These are phyloP conservation scores for Coemansia sp. DNA, from an alignment of 192 early-diverging fungal species.

Conservation along the genomic window DNA sequence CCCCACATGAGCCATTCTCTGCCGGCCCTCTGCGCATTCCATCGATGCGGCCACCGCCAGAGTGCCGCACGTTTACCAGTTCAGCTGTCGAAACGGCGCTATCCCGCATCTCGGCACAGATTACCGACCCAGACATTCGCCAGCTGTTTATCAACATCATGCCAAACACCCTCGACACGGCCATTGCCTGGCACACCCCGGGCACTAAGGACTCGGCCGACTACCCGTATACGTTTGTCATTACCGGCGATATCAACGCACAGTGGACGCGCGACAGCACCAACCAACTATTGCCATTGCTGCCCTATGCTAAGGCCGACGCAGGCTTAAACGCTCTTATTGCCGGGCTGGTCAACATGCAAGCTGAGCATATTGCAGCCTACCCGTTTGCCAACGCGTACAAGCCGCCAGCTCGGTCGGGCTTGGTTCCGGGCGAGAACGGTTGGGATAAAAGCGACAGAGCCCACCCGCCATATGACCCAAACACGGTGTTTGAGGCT, in stretches of 20 bases:
- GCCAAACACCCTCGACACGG: constrained; percentile 68
- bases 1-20: constrained; percentile 26
- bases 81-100: constrained; percentile 44
- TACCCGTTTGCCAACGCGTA: constrained; percentile 64
- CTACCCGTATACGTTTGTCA: constrained; percentile 58
- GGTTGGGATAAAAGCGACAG: constrained; percentile 31
- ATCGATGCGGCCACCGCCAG: constrained; percentile 42
- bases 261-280: constrained; percentile 72
- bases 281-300: constrained; percentile 59
- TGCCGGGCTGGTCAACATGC: constrained; percentile 55
- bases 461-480: constrained; percentile 45
- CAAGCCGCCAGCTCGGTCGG: constrained; percentile 42
- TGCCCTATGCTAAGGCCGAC: constrained; percentile 39
- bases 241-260: constrained; percentile 69
- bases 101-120: constrained; percentile 12
- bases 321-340: constrained; percentile 35
- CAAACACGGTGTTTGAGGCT: constrained; percentile 55
- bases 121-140: constrained; percentile 51
- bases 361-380: constrained; percentile 45
- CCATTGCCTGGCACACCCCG: constrained; percentile 52
- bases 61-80: constrained; percentile 56
- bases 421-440: constrained; percentile 22
- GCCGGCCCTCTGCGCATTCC: constrained; percentile 20
- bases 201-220: constrained; percentile 1
- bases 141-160: constrained; percentile 59